phyloP scores from a whole-genome alignment of 1,139 yeast species.

The Nakaseomyces nivariensis region DNA sequence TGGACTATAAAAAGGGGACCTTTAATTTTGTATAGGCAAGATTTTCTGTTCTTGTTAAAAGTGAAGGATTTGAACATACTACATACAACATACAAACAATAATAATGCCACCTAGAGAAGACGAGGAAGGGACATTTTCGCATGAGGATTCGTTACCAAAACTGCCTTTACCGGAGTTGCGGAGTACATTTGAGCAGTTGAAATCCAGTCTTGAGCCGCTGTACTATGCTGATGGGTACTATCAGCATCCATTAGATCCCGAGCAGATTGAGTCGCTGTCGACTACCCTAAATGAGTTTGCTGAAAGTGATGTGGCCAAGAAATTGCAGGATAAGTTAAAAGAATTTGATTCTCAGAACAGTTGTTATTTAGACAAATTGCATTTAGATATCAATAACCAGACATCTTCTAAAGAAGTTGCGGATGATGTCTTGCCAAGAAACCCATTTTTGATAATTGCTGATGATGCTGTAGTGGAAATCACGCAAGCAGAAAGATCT shows the following conservation, averaged over 20 bases:
- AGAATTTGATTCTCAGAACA: slow-evolving; percentile 34
- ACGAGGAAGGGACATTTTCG: slow-evolving; percentile 7
- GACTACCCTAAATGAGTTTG: slow-evolving; percentile 34
- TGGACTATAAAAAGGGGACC: no score
- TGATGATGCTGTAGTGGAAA: slow-evolving; percentile 59
- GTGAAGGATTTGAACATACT: not conserved
- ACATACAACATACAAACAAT: not conserved
- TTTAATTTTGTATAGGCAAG: no score
- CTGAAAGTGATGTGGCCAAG: slow-evolving; percentile 34
- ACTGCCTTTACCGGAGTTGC: slow-evolving; percentile 22
- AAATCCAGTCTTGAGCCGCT: slow-evolving; percentile 25
- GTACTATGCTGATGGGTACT: slow-evolving; percentile 27
- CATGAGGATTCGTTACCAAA: slow-evolving; percentile 20
- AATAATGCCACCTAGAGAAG: not conserved
- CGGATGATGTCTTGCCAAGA: slow-evolving; percentile 63
- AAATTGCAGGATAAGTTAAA: slow-evolving; percentile 45
- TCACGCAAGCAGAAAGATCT: slow-evolving; percentile 57
- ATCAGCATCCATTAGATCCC: slow-evolving; percentile 22
- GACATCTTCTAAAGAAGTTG: slow-evolving; percentile 48
- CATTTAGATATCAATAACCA: slow-evolving; percentile 46
- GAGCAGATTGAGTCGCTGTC: slow-evolving; percentile 14
- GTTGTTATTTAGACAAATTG: slow-evolving; percentile 49
- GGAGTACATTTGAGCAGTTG: slow-evolving; percentile 17
- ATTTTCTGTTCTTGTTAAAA: no score
- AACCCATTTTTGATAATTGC: slow-evolving; percentile 66